Evolutionary conservation across 106 monocot species (phyloP).

Genomic region (Dactylorhiza incarnata): DNA sequence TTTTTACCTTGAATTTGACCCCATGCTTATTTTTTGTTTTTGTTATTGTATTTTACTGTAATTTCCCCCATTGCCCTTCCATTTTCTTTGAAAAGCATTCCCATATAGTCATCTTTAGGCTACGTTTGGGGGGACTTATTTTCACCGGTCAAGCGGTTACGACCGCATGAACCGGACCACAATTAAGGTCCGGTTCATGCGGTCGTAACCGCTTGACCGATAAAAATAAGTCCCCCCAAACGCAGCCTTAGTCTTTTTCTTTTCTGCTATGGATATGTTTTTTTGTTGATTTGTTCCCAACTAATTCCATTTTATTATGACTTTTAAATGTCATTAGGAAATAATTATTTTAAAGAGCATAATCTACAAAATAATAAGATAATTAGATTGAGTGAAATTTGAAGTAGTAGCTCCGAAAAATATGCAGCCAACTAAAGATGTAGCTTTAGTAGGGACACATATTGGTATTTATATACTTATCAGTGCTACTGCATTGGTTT

Average conservation of each 20-base stretch:
- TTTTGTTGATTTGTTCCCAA: background rate
- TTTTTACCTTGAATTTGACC: background rate
- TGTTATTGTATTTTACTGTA: background rate
- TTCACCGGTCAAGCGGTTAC: too few species aligned
- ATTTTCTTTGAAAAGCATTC: background rate
- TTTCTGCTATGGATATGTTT: background rate
- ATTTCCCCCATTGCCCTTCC: background rate
- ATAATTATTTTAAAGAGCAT: background rate
- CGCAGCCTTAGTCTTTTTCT: background rate
- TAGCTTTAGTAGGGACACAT: background rate
- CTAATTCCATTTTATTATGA: background rate
- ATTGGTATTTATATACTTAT: background rate
- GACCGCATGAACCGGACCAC: too few species aligned
- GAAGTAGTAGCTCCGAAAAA: background rate
- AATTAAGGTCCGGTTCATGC: too few species aligned
- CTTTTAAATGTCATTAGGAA: background rate
- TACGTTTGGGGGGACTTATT: too few species aligned
- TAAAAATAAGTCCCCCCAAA: too few species aligned
- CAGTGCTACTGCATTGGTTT: background rate
- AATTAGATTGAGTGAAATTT: background rate
- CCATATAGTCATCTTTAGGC: background rate
- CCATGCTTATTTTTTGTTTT: background rate
- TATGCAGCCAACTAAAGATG: background rate
- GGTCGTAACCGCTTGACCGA: too few species aligned
- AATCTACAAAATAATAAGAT: background rate